Percentiles rank a stretch among this genome's conserved stretches.
Evolutionary conservation across 208 protist species (phyloP).

Genomic region (Trypanosoma rangeli): DNA sequence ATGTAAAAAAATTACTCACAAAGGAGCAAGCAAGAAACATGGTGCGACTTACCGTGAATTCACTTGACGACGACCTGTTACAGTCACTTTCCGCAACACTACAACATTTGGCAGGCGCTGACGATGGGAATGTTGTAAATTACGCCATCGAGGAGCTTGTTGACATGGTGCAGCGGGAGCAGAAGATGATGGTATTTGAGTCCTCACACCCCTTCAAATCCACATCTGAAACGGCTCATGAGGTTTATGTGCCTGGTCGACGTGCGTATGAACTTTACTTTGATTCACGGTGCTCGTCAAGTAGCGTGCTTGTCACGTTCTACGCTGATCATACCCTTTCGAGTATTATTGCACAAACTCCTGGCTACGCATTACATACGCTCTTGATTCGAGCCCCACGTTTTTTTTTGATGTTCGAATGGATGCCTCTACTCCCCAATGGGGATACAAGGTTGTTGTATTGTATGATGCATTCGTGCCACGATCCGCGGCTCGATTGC

Average conservation of each 20-base stretch:
- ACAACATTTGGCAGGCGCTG: slow-evolving; percentile 6
- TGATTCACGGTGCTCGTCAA: slow-evolving; percentile 56
- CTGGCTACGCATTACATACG: slow-evolving; percentile 48
- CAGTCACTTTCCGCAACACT: slow-evolving; percentile 15
- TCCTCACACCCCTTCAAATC: slow-evolving; percentile 72
- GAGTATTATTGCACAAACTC: slow-evolving; percentile 49
- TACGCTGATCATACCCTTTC: slow-evolving; percentile 48
- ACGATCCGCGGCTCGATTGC: slow-evolving; percentile 56
- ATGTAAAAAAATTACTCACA: neutral
- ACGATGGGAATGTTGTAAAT: slow-evolving; percentile 22
- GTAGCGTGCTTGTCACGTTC: slow-evolving; percentile 65
- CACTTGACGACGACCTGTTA: slow-evolving; percentile 26
- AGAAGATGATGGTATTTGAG: slow-evolving; percentile 62
- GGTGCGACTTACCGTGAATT: slow-evolving; percentile 26
- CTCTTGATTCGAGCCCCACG: slow-evolving; percentile 51
- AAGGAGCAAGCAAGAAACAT: slow-evolving; percentile 21
- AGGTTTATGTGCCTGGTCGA: slow-evolving; percentile 54
- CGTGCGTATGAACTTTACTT: slow-evolving; percentile 68
- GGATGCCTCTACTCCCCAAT: slow-evolving; percentile 57
- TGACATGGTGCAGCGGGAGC: slow-evolving; percentile 42
- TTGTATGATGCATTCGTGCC: slow-evolving; percentile 66
- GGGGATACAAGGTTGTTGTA: slow-evolving; percentile 81
- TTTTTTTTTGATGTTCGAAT: slow-evolving; percentile 72
- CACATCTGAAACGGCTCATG: slow-evolving; percentile 46
- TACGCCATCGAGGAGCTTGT: slow-evolving; percentile 41